Conservation (phyloP, 441 rosid genomes). For the Populus hybrid region DNA sequence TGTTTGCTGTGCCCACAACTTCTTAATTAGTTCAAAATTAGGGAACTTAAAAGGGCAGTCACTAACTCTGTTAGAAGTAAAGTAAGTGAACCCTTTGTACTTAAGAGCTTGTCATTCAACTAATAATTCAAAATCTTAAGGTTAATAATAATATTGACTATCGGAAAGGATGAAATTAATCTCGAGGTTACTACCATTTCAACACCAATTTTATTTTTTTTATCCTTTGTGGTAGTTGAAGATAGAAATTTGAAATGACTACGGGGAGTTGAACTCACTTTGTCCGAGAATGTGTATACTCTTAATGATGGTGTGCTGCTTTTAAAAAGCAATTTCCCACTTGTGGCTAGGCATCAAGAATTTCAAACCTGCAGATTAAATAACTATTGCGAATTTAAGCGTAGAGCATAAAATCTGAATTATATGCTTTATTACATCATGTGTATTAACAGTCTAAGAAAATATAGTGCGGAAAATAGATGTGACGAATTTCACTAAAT, state of each 20-base stretch:
- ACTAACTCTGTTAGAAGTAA: slow-evolving; percentile 14
- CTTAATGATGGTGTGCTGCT: too few relatives aligned
- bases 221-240: background rate
- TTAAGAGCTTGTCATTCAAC: slow-evolving; percentile 21
- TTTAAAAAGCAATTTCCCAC: too few relatives aligned
- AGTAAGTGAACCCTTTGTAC: slow-evolving; percentile 17
- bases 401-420: too few relatives aligned
- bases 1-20: background rate
- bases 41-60: slow-evolving; percentile 2
- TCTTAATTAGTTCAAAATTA: slow-evolving; percentile 4
- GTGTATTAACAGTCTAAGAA: too few relatives aligned
- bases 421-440: too few relatives aligned
- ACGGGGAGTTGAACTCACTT: too few relatives aligned
- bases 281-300: too few relatives aligned
- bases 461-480: too few relatives aligned
- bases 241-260: background rate
- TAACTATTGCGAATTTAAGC: too few relatives aligned
- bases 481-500: too few relatives aligned
- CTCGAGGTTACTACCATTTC: background rate
- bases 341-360: too few relatives aligned
- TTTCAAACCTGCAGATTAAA: too few relatives aligned
- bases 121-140: slow-evolving; percentile 4
- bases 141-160: slow-evolving; percentile 1
- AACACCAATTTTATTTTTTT: background rate
- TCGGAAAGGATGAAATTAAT: background rate